Percentiles rank a stretch among this genome's conserved stretches.
Conservation (phyloP, 495 filamentous ascomycete species). For the Cryomyces antarcticus region DNA sequence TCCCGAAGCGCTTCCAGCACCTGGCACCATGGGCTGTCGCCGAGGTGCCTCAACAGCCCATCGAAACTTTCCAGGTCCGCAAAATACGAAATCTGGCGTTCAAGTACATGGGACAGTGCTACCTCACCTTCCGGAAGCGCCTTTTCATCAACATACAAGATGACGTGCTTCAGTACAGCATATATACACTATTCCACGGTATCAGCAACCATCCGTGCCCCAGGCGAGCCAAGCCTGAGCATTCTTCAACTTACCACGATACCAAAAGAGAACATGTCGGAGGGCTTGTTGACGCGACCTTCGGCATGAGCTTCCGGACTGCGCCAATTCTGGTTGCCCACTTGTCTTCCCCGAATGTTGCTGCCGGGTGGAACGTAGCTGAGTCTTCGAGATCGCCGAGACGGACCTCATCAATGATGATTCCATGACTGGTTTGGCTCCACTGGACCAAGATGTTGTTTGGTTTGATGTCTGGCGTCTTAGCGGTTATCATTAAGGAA, state of each 20-base stretch:
- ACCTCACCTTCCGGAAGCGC: slow-evolving; percentile 21
- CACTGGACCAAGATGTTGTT: slow-evolving; percentile 8
- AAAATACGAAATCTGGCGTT: slow-evolving; percentile 30
- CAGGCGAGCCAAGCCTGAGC: slow-evolving; percentile 14
- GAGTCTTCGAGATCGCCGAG: slow-evolving; percentile 6
- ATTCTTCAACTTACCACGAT: slow-evolving; percentile 5
- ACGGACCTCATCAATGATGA: slow-evolving; percentile 3
- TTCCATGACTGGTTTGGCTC: neutral
- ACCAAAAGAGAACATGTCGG: slow-evolving; percentile 9
- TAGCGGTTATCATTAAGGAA: neutral
- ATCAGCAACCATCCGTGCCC: slow-evolving; percentile 8
- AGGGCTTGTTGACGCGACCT: slow-evolving; percentile 7
- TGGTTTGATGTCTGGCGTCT: slow-evolving; percentile 6
- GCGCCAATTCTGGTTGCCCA: slow-evolving; percentile 7
- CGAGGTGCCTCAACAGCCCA: slow-evolving; percentile 19
- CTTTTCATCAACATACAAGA: slow-evolving; percentile 13
- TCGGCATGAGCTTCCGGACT: slow-evolving; percentile 6
- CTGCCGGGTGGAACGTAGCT: slow-evolving; percentile 4
- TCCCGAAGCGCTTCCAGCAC: slow-evolving; percentile 16
- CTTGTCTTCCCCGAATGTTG: slow-evolving; percentile 5
- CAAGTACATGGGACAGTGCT: slow-evolving; percentile 25
- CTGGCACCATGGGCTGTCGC: slow-evolving; percentile 21
- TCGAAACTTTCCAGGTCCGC: slow-evolving; percentile 22
- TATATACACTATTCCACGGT: slow-evolving; percentile 12
- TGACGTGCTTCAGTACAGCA: slow-evolving; percentile 13